Evolutionary conservation across 2,329 filamentous ascomycete species (phyloP), one percentile per base, ranked within the genome.

Genomic region (Intubia oerlemansii): DNA sequence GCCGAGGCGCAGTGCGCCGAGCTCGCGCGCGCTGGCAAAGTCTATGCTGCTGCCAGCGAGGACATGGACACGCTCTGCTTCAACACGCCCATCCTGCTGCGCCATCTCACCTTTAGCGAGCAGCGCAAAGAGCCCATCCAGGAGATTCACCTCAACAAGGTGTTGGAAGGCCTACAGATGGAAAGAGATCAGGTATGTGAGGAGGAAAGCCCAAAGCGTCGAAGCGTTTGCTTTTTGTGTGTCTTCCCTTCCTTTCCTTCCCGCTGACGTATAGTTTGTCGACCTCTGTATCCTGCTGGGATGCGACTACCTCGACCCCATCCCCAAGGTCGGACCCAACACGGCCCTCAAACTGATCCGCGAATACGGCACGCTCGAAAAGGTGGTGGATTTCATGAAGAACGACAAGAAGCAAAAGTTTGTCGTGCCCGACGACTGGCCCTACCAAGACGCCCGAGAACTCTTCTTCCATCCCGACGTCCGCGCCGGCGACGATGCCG

Each of bases 21-120:
- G 23, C 60, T 98, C 36, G 88, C 88, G 1, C 63, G 76, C 35
- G 84, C 79, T 5, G 85, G 82, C 21, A 95, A 95, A 54, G 88
- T 98, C 29, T 98, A 90, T 48, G 88, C 84, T 4, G 88, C 88
- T 13, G 88, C 88, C 3, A 91, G 79, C 38, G 88, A 98, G 53
- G 88, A 98, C 53, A 98, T 98, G 88, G 88, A 98, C 46, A 98
- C 88, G 0, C 57, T 98, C 31, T 95, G 85, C 44, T 98, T 98
- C 51, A 72, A 93, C 43, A 65, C 84, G 29, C 88, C 88, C 0
- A 84, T 98, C 34, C 56, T 98, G 26, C 56, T 98, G 38, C 67
- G 88, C 28, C 84, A 98, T 52, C 64, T 98, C 37, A 98, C 88
- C 2, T 95, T 93, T 50, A 90, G 81, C 46, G 88, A 98, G 57